Evolutionary conservation across 768 basidiomycete species (phyloP).

Genomic region (Mycena vitilis): DNA sequence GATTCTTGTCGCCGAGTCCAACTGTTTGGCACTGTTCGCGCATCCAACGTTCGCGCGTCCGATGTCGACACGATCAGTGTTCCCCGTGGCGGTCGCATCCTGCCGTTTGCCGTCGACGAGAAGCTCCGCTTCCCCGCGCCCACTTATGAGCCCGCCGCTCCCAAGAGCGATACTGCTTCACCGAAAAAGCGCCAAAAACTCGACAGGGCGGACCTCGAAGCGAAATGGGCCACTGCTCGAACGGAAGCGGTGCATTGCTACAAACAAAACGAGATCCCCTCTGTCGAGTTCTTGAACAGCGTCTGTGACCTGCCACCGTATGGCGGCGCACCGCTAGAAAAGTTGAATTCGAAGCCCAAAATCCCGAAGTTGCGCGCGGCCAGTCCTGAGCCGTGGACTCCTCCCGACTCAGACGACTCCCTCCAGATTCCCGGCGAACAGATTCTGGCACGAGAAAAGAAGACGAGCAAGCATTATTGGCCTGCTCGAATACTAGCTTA

Average conservation of each 20-base stretch:
- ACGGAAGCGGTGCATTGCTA: slow-evolving; percentile 57
- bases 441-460: slow-evolving; percentile 62
- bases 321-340: slow-evolving; percentile 14
- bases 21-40: slow-evolving; percentile 40
- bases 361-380: too few species aligned
- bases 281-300: slow-evolving; percentile 45
- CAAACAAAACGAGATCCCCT: slow-evolving; percentile 63
- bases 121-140: slow-evolving; percentile 51
- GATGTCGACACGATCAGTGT: slow-evolving; percentile 45
- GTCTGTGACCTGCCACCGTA: slow-evolving; percentile 21
- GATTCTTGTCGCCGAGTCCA: slow-evolving; percentile 21
- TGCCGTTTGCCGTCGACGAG: slow-evolving; percentile 49
- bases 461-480: slow-evolving; percentile 64
- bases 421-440: slow-evolving; percentile 77
- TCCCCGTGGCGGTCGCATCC: slow-evolving; percentile 55
- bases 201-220: slow-evolving; percentile 45
- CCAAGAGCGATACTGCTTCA: slow-evolving; percentile 41
- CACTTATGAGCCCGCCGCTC: slow-evolving; percentile 40
- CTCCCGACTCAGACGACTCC: slow-evolving; percentile 58
- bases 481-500: slow-evolving; percentile 72
- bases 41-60: background rate
- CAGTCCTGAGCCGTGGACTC: slow-evolving; percentile 45
- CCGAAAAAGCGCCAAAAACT: slow-evolving; percentile 60
- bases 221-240: slow-evolving; percentile 62
- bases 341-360: slow-evolving; percentile 10